phyloP scores from a whole-genome alignment of 192 early-diverging fungal species.

The Pilaira anomala region DNA sequence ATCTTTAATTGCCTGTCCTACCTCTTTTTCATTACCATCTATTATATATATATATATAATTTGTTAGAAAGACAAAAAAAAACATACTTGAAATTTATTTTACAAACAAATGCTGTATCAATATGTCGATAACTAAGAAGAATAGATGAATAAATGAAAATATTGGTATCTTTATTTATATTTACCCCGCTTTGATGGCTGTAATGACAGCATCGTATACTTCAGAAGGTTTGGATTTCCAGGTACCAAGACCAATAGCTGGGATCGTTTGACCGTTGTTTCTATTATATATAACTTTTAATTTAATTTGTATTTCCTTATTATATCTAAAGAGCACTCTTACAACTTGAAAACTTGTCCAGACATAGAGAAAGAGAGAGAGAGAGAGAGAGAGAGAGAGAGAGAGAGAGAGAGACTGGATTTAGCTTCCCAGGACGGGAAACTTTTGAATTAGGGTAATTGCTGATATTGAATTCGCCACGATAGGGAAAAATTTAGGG shows the following conservation, averaged over 20 bases:
- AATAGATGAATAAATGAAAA: too few species aligned
- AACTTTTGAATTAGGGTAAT: too few species aligned
- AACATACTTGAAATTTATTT: not conserved
- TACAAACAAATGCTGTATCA: slow-evolving; percentile 34
- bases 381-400: too few species aligned
- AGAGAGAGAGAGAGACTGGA: too few species aligned
- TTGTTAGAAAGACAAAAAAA: not conserved
- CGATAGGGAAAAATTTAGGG: too few species aligned
- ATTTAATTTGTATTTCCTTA: too few species aligned
- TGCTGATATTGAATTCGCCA: too few species aligned
- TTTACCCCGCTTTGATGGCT: slow-evolving; percentile 61
- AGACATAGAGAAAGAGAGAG: too few species aligned
- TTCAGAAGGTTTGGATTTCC: slow-evolving; percentile 55
- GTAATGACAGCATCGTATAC: slow-evolving; percentile 62
- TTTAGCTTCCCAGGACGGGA: too few species aligned
- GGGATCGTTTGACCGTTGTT: slow-evolving; percentile 67
- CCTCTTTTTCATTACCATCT: slow-evolving; percentile 75
- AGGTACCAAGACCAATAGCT: slow-evolving; percentile 44
- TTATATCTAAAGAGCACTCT: too few species aligned
- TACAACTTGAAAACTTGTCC: too few species aligned
- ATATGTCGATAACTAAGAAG: slow-evolving; percentile 35
- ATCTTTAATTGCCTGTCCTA: slow-evolving; percentile 71
- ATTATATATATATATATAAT: not conserved
- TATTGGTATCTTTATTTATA: too few species aligned
- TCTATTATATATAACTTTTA: slow-evolving; percentile 5